These are phyloP conservation scores for Phytopythium helicoides DNA, from an alignment of 352 stramenopile species.

Conservation along the genomic window DNA sequence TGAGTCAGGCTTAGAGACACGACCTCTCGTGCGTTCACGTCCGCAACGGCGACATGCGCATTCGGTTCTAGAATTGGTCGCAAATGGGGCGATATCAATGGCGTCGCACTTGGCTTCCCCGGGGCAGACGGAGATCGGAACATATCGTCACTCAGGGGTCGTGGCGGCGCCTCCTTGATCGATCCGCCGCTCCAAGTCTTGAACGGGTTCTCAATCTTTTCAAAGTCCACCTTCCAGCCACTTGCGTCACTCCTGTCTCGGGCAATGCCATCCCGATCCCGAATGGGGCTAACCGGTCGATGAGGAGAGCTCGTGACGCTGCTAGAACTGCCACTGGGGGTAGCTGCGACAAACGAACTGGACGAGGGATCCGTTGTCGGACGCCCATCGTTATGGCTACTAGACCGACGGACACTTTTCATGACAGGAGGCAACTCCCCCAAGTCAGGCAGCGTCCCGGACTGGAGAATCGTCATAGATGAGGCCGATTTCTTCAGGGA, in stretches of 20 bases:
- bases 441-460: slow-evolving; percentile 20
- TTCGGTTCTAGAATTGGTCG: not conserved
- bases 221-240: slow-evolving; percentile 68
- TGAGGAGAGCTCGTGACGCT: slow-evolving; percentile 14
- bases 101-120: slow-evolving; percentile 20
- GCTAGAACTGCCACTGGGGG: not conserved
- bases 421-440: slow-evolving; percentile 47
- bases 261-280: not conserved
- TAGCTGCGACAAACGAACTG: not conserved
- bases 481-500: slow-evolving; percentile 13
- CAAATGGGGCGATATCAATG: slow-evolving; percentile 16
- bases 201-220: slow-evolving; percentile 67
- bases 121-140: slow-evolving; percentile 41
- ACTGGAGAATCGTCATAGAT: slow-evolving; percentile 38
- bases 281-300: slow-evolving; percentile 18
- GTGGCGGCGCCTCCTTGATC: slow-evolving; percentile 35
- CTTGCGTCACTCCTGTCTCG: slow-evolving; percentile 1
- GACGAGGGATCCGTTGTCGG: not conserved
- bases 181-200: slow-evolving; percentile 65
- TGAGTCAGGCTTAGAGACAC: slow-evolving; percentile 53
- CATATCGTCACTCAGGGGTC: slow-evolving; percentile 44
- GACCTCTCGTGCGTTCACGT: slow-evolving; percentile 36
- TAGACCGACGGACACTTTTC: slow-evolving; percentile 48
- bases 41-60: slow-evolving; percentile 11
- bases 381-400: slow-evolving; percentile 54